phyloP scores from a whole-genome alignment of 257 asterid species.

The Anisodus tanguticus region DNA sequence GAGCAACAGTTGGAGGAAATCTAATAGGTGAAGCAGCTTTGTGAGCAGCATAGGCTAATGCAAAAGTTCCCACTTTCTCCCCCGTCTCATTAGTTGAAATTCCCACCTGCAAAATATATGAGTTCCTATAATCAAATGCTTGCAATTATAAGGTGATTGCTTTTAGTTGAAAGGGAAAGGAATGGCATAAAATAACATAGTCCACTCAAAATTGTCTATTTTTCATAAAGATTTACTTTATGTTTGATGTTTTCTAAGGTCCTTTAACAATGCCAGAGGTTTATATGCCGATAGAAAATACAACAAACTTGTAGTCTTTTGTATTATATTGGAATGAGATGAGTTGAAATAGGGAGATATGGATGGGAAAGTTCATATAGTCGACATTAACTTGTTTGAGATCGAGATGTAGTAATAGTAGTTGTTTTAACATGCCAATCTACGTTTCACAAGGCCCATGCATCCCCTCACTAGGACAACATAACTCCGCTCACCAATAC shows the following conservation, averaged over 20 bases:
- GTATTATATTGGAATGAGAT: not conserved
- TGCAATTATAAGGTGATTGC: not conserved
- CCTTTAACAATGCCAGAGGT: too few relatives aligned
- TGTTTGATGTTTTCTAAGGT: too few relatives aligned
- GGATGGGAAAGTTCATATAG: not conserved
- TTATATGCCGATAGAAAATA: too few relatives aligned
- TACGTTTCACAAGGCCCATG: not conserved
- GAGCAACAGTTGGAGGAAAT: slow-evolving; percentile 96
- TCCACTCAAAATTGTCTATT: not conserved
- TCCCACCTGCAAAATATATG: slow-evolving; percentile 60
- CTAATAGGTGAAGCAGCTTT: slow-evolving; percentile 98
- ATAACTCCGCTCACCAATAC: slow-evolving; percentile 23
- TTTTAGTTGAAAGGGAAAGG: not conserved
- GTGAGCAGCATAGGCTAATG: slow-evolving; percentile 96
- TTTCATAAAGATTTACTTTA: too few relatives aligned
- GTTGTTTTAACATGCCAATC: not conserved
- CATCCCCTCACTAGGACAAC: not conserved
- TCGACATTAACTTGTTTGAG: not conserved
- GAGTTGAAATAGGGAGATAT: not conserved
- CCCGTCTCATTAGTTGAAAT: slow-evolving; percentile 69
- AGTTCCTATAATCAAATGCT: not conserved
- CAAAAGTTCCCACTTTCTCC: slow-evolving; percentile 94
- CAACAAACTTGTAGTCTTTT: too few relatives aligned
- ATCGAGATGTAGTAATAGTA: not conserved
- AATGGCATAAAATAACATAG: not conserved